Conservation (phyloP, 2,329 filamentous ascomycete genomes). For the Hypocrella siamensis region DNA sequence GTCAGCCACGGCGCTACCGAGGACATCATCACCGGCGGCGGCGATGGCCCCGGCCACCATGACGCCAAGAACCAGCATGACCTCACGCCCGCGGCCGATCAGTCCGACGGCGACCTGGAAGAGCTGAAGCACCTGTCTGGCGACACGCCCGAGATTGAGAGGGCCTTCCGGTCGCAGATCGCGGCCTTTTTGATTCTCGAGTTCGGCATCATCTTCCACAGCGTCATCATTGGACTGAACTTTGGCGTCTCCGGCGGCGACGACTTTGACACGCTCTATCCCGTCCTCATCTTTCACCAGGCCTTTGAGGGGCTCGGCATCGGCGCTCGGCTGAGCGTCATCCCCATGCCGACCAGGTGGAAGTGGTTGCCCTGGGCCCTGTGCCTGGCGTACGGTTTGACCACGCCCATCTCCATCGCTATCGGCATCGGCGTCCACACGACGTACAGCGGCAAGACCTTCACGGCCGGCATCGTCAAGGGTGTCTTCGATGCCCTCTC, state of each 20-base stretch:
- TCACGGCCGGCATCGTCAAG: constrained; percentile 45
- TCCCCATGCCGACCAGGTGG: constrained; percentile 27
- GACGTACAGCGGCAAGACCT: constrained; percentile 10
- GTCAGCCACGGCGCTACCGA: constrained; percentile 7
- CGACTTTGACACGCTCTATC: constrained; percentile 41
- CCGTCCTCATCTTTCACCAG: constrained; percentile 48
- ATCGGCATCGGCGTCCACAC: constrained; percentile 28
- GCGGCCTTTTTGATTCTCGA: constrained; percentile 34
- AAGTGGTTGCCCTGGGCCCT: constrained; percentile 32
- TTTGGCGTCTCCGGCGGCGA: constrained; percentile 36
- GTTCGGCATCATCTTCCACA: constrained; percentile 48
- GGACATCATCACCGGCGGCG: constrained; percentile 10
- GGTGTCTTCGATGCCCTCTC: constrained; percentile 73
- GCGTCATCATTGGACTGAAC: constrained; percentile 47
- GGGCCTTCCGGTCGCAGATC: constrained; percentile 20
- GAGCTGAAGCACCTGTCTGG: constrained; percentile 8
- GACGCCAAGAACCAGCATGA: constrained; percentile 24
- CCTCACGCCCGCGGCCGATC: constrained; percentile 1
- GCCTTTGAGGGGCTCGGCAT: constrained; percentile 48
- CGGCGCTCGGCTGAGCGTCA: constrained; percentile 41
- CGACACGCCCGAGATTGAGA: constrained; percentile 5
- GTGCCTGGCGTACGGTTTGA: constrained; percentile 30
- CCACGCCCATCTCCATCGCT: constrained; percentile 35
- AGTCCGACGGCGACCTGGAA: constrained; percentile 6
- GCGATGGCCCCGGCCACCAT: constrained; percentile 14